These are phyloP conservation scores for Phellopilus nigrolimitatus DNA, from an alignment of 1,284 basidiomycete genomes.

Conservation along the genomic window DNA sequence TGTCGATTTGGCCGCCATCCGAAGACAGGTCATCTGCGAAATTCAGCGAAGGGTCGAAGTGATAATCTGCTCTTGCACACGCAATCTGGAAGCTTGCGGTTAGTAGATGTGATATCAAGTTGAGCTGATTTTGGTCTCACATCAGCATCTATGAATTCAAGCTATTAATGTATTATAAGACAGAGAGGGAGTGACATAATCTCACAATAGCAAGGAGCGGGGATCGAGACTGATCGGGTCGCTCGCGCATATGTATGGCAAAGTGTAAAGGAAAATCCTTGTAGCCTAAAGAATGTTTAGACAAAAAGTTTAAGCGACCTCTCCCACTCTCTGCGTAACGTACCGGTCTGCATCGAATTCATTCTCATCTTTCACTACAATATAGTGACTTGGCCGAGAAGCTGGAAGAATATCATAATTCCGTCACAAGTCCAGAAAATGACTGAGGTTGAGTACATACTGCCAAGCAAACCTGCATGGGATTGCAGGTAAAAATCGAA, in stretches of 20 bases:
- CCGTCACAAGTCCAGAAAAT: too few species aligned
- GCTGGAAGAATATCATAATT: conserved; percentile 35
- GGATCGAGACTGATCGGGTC: conserved; percentile 31
- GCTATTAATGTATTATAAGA: background rate
- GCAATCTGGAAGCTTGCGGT: conserved; percentile 10
- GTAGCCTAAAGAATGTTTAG: conserved; percentile 7
- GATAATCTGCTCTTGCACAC: conserved; percentile 15
- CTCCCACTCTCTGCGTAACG: background rate
- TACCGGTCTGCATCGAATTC: conserved; percentile 23
- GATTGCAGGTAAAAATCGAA: conserved; percentile 56
- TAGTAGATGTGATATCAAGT: background rate
- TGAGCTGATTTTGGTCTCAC: conserved; percentile 3
- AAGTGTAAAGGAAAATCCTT: conserved; percentile 26
- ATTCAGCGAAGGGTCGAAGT: conserved; percentile 5
- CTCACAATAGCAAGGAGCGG: conserved; percentile 28
- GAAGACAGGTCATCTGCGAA: conserved; percentile 6
- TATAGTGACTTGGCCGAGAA: conserved; percentile 52
- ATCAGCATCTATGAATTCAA: conserved; percentile 21
- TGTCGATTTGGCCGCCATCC: conserved; percentile 8
- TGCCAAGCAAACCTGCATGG: conserved; percentile 48
- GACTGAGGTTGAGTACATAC: conserved; percentile 33
- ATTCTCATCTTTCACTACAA: conserved; percentile 52
- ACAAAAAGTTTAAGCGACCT: background rate
- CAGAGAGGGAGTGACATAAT: background rate
- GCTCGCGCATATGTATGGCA: conserved; percentile 30